A percentile compares a stretch with the other conserved stretches of the same genome.
phyloP scores from a whole-genome alignment of 371 early-diverging fungal genomes.

The Saksenaea vasiformis region DNA sequence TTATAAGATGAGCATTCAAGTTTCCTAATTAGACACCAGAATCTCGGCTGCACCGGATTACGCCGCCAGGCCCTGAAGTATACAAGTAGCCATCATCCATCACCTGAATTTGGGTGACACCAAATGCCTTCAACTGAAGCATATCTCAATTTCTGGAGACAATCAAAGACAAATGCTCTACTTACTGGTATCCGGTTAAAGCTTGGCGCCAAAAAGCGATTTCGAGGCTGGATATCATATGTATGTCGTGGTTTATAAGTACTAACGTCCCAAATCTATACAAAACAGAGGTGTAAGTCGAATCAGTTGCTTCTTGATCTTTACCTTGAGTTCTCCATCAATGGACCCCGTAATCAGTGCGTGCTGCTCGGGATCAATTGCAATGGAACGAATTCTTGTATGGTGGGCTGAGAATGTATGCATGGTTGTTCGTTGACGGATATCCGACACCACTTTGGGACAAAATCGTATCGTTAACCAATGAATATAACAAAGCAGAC shows the following conservation, averaged over 20 bases:
- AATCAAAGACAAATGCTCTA: background rate
- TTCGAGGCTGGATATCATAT: conserved; percentile 58
- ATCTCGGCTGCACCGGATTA: conserved; percentile 29
- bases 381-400: conserved; percentile 67
- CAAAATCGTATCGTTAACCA: background rate
- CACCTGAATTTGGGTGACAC: conserved; percentile 50
- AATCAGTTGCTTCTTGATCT: background rate
- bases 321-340: conserved; percentile 63
- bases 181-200: conserved; percentile 63
- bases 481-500: background rate
- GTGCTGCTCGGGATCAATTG: conserved; percentile 60
- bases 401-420: conserved; percentile 76
- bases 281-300: background rate
- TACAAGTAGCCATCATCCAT: conserved; percentile 31
- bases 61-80: conserved; percentile 50
- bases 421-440: conserved; percentile 67
- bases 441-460: conserved; percentile 71
- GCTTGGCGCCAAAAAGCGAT: conserved; percentile 56
- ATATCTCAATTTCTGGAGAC: background rate
- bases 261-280: conserved; percentile 68
- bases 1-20: too few relatives aligned
- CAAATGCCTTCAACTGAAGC: conserved; percentile 49
- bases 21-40: background rate
- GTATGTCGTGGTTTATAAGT: conserved; percentile 57
- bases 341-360: conserved; percentile 65